These are phyloP conservation scores for Corynespora cassiicola DNA, from an alignment of 2,329 filamentous ascomycete species.

Conservation along the genomic window DNA sequence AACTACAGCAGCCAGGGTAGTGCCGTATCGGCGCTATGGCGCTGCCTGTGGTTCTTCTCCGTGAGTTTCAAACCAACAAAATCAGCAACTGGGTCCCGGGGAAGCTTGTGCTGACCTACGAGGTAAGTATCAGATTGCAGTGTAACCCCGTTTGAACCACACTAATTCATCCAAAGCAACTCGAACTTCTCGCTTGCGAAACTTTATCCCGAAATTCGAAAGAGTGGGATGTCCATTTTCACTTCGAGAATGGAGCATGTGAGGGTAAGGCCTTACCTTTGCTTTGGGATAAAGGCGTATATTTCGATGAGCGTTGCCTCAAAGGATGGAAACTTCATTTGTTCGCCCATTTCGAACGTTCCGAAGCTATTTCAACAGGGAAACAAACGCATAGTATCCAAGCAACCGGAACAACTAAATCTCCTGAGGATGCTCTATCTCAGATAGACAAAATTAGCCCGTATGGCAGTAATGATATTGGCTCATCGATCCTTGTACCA, in stretches of 20 bases:
- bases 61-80: constrained; percentile 4
- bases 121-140: background rate
- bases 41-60: constrained; percentile 2
- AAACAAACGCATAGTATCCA: too few species aligned
- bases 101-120: constrained; percentile 9
- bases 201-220: background rate
- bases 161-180: constrained; percentile 1
- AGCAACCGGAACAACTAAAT: too few species aligned
- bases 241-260: constrained; percentile 8
- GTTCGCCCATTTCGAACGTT: constrained; percentile 8
- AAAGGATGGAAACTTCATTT: constrained; percentile 10
- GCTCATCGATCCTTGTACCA: too few species aligned
- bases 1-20: too few species aligned
- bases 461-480: too few species aligned
- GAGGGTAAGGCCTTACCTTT: constrained; percentile 7
- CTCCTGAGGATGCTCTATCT: too few species aligned
- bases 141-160: too few species aligned
- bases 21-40: too few species aligned
- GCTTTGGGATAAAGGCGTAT: constrained; percentile 8
- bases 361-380: too few species aligned
- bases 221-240: constrained; percentile 8
- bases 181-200: background rate
- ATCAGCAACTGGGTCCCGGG: constrained; percentile 8
- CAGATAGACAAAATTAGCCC: too few species aligned
- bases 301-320: constrained; percentile 6